Conservation (phyloP, 129 eudicot genomes). For the Chrysanthemum makinoi region DNA sequence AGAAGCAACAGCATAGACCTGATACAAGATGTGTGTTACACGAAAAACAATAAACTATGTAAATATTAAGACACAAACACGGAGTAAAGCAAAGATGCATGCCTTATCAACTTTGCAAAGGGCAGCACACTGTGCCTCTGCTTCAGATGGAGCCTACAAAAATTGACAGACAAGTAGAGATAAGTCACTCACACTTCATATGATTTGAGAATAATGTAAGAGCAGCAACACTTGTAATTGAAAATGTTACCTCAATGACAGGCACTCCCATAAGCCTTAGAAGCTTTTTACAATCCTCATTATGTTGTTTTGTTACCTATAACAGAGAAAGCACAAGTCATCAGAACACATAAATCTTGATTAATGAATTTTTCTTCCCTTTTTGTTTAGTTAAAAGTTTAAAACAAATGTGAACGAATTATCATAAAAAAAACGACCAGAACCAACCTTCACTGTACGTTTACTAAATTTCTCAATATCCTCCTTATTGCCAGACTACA, state of each 20-base stretch:
- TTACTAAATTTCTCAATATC: no score
- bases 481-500: no score
- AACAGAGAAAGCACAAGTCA: no score
- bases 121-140: conserved; percentile 98
- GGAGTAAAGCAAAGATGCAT: conserved; percentile 13
- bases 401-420: no score
- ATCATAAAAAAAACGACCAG: no score
- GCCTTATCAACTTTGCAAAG: conserved; percentile 92
- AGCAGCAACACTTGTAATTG: neutral
- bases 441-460: no score
- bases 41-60: neutral
- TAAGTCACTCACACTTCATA: neutral
- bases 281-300: conserved; percentile 90
- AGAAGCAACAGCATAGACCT: conserved; percentile 98
- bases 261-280: conserved; percentile 95
- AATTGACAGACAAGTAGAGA: conserved; percentile 13
- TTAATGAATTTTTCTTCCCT: conserved; percentile 3
- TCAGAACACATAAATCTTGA: no score
- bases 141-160: conserved; percentile 95
- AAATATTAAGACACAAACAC: no score
- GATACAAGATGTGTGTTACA: conserved; percentile 3
- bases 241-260: conserved; percentile 69
- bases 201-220: no score
- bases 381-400: no score
- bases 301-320: conserved; percentile 87